Evolutionary conservation across 2,329 filamentous ascomycete genomes (phyloP), one percentile per base, ranked within the genome.

Genomic region (Periconia macrospinosa): DNA sequence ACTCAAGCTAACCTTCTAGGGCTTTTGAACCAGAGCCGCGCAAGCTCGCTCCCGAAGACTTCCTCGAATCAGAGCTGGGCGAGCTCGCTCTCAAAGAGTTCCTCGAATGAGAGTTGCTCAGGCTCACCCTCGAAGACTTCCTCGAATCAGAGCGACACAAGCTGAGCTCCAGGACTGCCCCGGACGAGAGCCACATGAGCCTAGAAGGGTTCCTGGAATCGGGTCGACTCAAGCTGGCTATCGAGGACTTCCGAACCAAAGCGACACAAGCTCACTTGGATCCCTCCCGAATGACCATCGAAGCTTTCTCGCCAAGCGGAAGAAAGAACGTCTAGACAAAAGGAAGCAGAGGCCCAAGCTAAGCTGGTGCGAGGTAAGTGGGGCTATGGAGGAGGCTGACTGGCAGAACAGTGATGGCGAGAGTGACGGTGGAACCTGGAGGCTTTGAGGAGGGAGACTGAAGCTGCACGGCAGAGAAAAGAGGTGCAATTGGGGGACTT

Each of bases 61-160:
- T n/a, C n/a, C n/a, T n/a, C n/a, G n/a, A n/a, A n/a, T n/a, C 23
- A 27, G 23, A 27, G 3, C 23, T 27, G 23, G 23, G 23, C 3
- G 23, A 8, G 23, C 3, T 27, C n/a, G 23, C 23, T 27, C 8
- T 27, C 23, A 27, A 3, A 27, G 94, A 99, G 73, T 99, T 97
- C 82, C 79, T 99, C 50, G 94, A 99, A 75, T 93, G 90, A 0
- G 93, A 99, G 79, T 85, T 95, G 64, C 92, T 97, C 79, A 97
- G 97, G 77, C 85, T 99, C 48, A 99, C 94, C 0, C 83, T 99
- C 45, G 94, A 99, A 79, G 94, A 99, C 74, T 99, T 97, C 82
- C 79, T 99, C 50, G 94, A 99, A 75, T 93, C 90, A 0, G 93
- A 99, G 79, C 86, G 94, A 64, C 92, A 97, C 79, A 97, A 97